Base-by-base conservation (phyloP, 306 rosid genomes). In the Glycine soja region DNA sequence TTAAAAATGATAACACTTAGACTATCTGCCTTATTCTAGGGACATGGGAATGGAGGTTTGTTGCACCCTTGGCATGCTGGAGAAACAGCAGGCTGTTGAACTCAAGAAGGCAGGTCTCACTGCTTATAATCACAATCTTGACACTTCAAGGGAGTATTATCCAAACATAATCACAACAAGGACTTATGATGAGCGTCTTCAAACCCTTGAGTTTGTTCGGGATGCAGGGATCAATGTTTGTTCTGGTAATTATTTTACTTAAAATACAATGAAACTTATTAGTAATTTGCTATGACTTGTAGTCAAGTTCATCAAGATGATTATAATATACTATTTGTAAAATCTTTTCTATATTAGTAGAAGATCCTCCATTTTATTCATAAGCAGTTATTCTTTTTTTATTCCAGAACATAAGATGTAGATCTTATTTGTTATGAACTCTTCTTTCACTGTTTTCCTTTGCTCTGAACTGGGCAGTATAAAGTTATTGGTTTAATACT, bases 171-270 rank as follows among this genome's bases (percentile, higher is more conserved):
- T 95, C 62, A 93, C 98, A 67, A 95, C 99, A 61, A 95, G 99
- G 88, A 78, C 71, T 80, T 93, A 95, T 80, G 99, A 95, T 81
- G 99, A 95, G 73, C 99, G 99, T 76, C 79, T 95, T 70, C 70
- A 93, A 87, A 95, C 99, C 59, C 93, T 95, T 42, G 89, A 95
- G 86, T 87, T 83, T 80, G 98, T 95, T 81, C 94, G 97, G 63
- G 97, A 95, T 87, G 98, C 99, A 13, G 99, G 99, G 78, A 95
- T 95, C 80, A 93, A 85, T 87, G 99, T 95, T 65, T 95, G 99
- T 79, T 89, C 92, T 57, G 98, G 99, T 95, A 95, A 80, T 73
- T 80, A 19, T 59, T 43, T 75, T 77, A 12, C 72, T 62, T 80
- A 10, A 40, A 61, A 30, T 84, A 61, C 10, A 32, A 24, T 84